Base-by-base conservation (phyloP, 2,329 filamentous ascomycete genomes). In the Akanthomyces dipterigenus region DNA sequence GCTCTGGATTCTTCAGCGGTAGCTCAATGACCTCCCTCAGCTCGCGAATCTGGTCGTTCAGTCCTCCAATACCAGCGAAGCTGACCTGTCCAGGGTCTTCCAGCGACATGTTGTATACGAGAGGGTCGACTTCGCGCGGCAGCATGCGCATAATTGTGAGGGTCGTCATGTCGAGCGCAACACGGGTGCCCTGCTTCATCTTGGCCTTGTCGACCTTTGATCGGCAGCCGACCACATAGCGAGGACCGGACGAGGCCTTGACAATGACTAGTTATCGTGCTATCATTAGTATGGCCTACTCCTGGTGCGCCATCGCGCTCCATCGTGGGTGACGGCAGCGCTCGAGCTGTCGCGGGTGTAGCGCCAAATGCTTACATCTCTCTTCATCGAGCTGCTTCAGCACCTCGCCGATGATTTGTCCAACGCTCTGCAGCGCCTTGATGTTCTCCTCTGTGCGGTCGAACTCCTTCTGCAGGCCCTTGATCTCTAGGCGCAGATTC, bases 71-170 rank as follows among this genome's bases (percentile, higher is more conserved):
- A 69, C 96, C 95, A 45, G 89, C 93, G 76, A 99, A 99, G 80
- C 91, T 97, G 76, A 99, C 89, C 76, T 98, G 93, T 6, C 95
- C 95, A 0, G 95, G 95, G 73, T 99, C 95, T 76, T 99, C 95
- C 69, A 99, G 78, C 22, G 95, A 99, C 95, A 99, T 99, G 82
- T 99, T 99, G 85, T 99, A 99, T 68, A 99, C 95, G 67, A 99
- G 83, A 22, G 95, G 95, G 73, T 99, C 95, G 73, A 99, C 96
- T 80, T 99, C 95, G 75, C 95, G 89, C 63, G 95, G 96, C 51
- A 99, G 83, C 95, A 99, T 99, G 71, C 95, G 91, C 95, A 99
- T 99, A 77, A 99, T 99, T 64, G 95, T 99, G 68, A 99, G 89
- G 22, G 95, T 99, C 56, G 95, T 99, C 95, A 99, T 99, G 72